Evolutionary conservation across 1,139 yeast genomes (phyloP).

Genomic region (Lodderomyces jiufengensis): DNA sequence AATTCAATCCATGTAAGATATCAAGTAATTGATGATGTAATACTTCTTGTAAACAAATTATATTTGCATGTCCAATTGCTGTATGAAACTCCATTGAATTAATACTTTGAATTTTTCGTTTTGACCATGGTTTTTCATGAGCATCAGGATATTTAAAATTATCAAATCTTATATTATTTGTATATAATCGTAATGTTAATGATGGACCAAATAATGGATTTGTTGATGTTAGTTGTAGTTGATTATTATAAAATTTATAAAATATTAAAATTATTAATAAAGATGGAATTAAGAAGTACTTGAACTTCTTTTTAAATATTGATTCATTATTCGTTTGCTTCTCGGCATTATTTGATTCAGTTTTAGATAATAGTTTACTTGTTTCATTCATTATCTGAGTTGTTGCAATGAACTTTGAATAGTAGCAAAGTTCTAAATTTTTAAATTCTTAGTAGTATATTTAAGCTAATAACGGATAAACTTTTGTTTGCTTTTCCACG

Average conservation of each 20-base stretch:
- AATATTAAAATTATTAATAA: constrained; percentile 1
- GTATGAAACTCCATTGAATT: constrained; percentile 38
- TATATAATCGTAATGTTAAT: constrained; percentile 39
- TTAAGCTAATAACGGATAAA: too few relatives aligned
- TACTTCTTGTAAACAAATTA: constrained; percentile 53
- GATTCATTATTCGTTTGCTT: too few relatives aligned
- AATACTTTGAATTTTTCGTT: constrained; percentile 31
- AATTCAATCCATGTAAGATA: constrained; percentile 32
- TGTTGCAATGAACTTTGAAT: too few relatives aligned
- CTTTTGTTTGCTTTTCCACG: too few relatives aligned
- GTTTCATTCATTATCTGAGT: too few relatives aligned
- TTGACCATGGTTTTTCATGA: constrained; percentile 45
- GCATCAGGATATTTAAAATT: constrained; percentile 23
- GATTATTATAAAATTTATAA: background rate
- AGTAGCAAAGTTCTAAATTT: too few relatives aligned
- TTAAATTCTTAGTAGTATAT: too few relatives aligned
- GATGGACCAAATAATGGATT: constrained; percentile 12
- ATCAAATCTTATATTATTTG: constrained; percentile 54
- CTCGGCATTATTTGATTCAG: too few relatives aligned
- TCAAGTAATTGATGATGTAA: constrained; percentile 49
- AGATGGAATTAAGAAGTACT: constrained; percentile 3
- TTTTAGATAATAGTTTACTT: too few relatives aligned
- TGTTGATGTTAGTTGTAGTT: constrained; percentile 5
- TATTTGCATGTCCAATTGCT: constrained; percentile 27
- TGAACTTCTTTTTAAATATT: background rate